Conservation (phyloP, 345 rosid genomes). For the Firmiana major region DNA sequence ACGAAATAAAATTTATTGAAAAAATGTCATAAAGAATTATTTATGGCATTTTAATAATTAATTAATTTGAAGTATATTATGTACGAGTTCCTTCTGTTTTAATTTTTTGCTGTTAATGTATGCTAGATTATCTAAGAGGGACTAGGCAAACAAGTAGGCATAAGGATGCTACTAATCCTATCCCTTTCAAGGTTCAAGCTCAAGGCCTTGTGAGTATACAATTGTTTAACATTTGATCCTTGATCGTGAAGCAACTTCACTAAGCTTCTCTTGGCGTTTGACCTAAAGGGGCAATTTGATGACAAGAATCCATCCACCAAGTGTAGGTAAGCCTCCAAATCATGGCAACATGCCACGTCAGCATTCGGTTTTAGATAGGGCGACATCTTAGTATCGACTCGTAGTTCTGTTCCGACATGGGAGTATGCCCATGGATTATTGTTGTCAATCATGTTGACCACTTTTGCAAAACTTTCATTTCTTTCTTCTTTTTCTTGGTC, state of each 20-base stretch:
- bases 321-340: slow-evolving; percentile 73
- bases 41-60: background rate
- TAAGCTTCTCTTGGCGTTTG: slow-evolving; percentile 87
- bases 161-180: slow-evolving; percentile 15
- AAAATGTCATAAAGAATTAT: background rate
- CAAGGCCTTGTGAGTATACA: slow-evolving; percentile 69
- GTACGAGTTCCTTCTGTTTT: background rate
- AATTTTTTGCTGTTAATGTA: background rate
- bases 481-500: background rate
- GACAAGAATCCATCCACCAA: slow-evolving; percentile 80
- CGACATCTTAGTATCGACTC: slow-evolving; percentile 64
- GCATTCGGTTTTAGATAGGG: slow-evolving; percentile 59
- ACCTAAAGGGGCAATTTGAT: slow-evolving; percentile 72
- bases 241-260: slow-evolving; percentile 67
- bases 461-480: slow-evolving; percentile 24
- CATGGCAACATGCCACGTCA: slow-evolving; percentile 83
- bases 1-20: no score
- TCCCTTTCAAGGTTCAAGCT: slow-evolving; percentile 38
- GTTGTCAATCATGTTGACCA: slow-evolving; percentile 35
- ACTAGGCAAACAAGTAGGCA: slow-evolving; percentile 52
- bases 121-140: slow-evolving; percentile 31
- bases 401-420: slow-evolving; percentile 62
- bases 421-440: slow-evolving; percentile 59
- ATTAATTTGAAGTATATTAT: background rate
- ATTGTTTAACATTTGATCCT: slow-evolving; percentile 65